Conservation (phyloP, 768 basidiomycete genomes). For the Suillus cothurnatus region DNA sequence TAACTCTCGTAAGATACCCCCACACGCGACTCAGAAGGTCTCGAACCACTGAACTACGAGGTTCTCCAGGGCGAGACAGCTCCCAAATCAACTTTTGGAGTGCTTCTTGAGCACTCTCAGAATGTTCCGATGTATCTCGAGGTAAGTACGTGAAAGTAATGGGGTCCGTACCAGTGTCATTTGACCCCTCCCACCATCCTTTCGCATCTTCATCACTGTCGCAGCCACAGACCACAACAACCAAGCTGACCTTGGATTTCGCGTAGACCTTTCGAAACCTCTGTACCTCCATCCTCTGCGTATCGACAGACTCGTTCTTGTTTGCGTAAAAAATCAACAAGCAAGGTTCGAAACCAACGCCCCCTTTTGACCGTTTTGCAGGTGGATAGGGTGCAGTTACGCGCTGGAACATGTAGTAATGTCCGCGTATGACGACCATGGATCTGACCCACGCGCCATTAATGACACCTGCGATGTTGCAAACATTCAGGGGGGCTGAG, state of each 20-base stretch:
- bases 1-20: not conserved
- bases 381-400: conserved; percentile 9
- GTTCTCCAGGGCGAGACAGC: conserved; percentile 1
- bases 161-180: not conserved
- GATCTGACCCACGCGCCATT: conserved; percentile 5
- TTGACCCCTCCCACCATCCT: conserved; percentile 10
- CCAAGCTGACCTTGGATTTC: conserved; percentile 4
- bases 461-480: conserved; percentile 9
- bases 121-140: not conserved
- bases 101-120: not conserved
- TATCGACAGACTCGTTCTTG: not conserved
- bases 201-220: conserved; percentile 11
- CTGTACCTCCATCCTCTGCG: conserved; percentile 7
- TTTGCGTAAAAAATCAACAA: conserved; percentile 12
- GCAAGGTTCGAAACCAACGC: conserved; percentile 6
- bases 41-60: not conserved
- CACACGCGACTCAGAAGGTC: conserved; percentile 1
- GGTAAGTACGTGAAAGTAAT: not conserved
- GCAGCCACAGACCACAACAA: conserved; percentile 10
- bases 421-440: conserved; percentile 6
- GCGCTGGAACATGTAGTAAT: conserved; percentile 11
- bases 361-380: not conserved
- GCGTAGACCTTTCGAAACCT: conserved; percentile 9
- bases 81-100: conserved; percentile 6
- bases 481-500: not conserved